Evolutionary conservation across 2,329 filamentous ascomycete genomes (phyloP), one percentile per base, ranked within the genome.

Genomic region (Sporothrix inflata): DNA sequence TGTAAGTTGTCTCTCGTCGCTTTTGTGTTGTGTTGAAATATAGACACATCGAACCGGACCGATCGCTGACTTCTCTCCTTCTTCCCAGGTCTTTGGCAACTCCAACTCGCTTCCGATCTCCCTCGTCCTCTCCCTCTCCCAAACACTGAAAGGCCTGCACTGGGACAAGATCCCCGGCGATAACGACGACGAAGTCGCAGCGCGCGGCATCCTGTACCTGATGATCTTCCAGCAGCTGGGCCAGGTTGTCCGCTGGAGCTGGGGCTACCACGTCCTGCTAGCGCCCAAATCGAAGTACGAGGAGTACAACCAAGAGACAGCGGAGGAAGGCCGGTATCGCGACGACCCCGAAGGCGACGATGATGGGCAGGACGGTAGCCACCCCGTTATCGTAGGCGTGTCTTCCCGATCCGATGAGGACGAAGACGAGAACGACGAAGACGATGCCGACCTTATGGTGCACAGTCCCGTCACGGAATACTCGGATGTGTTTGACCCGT

Each of bases 61-160:
- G 21, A 11, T 45, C 8, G 27, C 68, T 72, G 21, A 66, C 30
- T 24, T 49, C 24, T 61, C 12, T 34, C 47, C 19, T 61, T 38
- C 27, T 19, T 6, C 34, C 21, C 74, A 90, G 88, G 89, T 98
- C 66, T 99, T 99, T 80, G 96, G 95, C 77, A 99, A 99, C 81
- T 98, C 95, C 45, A 99, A 99, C 82, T 98, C 96, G 21, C 87
- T 99, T 24, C 96, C 96, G 0, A 98, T 99, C 74, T 99, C 96
- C 0, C 89, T 99, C 71, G 94, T 99, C 74, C 88, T 98, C 72
- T 98, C 95, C 9, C 87, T 99, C 12, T 97, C 95, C 16, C 92
- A 97, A 79, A 99, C 96, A 0, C 86, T 99, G 72, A 90, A 91
- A 77, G 96, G 96, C 6, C 86, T 99, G 42, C 95, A 98, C 80